phyloP scores from a whole-genome alignment of 495 filamentous ascomycete genomes.

The Ascobolus immersus region DNA sequence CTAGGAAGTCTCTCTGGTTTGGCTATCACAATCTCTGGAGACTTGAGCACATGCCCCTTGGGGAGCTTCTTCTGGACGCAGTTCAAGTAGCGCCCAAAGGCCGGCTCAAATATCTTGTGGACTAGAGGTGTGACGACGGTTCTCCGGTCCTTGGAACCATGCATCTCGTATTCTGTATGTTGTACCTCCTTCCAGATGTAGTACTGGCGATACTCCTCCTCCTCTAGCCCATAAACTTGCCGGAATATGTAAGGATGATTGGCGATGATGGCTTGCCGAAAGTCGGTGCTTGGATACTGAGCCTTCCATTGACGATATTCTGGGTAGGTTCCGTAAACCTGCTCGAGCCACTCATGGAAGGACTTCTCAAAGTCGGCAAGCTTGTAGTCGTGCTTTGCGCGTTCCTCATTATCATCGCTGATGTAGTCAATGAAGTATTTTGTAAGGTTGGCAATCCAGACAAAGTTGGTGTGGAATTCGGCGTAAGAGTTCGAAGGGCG shows the following conservation, averaged over 20 bases:
- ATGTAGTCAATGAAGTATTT: conserved; percentile 45
- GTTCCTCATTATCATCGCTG: conserved; percentile 11
- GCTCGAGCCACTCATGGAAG: conserved; percentile 30
- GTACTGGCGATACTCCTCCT: conserved; percentile 13
- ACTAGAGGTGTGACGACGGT: conserved; percentile 47
- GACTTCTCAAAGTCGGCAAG: conserved; percentile 26
- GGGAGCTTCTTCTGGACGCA: not conserved
- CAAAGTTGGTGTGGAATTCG: conserved; percentile 31
- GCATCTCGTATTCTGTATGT: conserved; percentile 8
- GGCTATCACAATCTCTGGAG: not conserved
- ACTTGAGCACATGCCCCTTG: no score
- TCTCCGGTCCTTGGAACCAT: conserved; percentile 11
- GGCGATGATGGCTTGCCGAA: conserved; percentile 26
- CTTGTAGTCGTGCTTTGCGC: conserved; percentile 18
- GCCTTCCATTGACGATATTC: conserved; percentile 26
- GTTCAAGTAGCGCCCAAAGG: conserved; percentile 27
- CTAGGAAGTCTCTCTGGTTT: not conserved
- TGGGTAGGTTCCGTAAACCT: conserved; percentile 17
- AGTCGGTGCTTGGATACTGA: conserved; percentile 26
- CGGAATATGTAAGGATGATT: conserved; percentile 38
- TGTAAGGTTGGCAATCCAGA: conserved; percentile 39
- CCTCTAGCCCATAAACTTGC: conserved; percentile 23
- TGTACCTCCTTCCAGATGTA: conserved; percentile 11
- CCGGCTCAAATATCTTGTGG: conserved; percentile 33
- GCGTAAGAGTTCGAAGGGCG: conserved; percentile 30